Base-by-base conservation (phyloP, 2,329 filamentous ascomycete genomes). In the Hymenoscyphus fructigenus region DNA sequence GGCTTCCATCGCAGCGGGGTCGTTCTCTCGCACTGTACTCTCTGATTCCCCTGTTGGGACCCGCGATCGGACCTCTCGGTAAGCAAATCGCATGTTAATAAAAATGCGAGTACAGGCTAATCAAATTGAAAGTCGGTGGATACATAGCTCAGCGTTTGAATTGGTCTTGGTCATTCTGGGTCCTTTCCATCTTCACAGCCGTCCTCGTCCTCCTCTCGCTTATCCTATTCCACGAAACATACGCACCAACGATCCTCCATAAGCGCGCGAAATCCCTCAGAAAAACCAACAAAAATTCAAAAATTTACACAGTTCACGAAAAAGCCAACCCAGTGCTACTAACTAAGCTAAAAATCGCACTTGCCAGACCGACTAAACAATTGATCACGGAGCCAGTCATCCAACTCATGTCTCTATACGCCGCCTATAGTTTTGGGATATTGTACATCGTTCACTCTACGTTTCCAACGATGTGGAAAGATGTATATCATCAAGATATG, bases 371-470 rank as follows among this genome's bases (percentile, higher is more conserved):
- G 1, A 65, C 75, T 15, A 78, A 80, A 50, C 76, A 86, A 70
- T 76, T 86, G 4, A 28, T 78, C 7, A 79, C 81, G 2, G 84
- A 85, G 57, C 76, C 81, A 1, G 83, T 85, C 61, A 77, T 86
- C 15, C 78, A 84, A 70, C 73, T 81, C 7, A 76, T 85, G 7
- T 79, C 83, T 1, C 68, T 83, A 15, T 85, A 84, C 72, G 79
- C 83, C 68, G 77, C 79, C 23, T 75, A 81, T 36, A 73, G 80
- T 10, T 84, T 85, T 67, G 82, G 83, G 5, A 77, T 82, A 61
- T 76, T 84, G 23, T 85, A 83, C 70, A 75, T 85, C 5, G 79
- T 80, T 53, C 80, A 89, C 0, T 83, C 84, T 0, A 88, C 83
- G 1, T 88, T 88, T 67, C 83, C 87, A 0, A 70, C 75, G 0